These are phyloP conservation scores for Marasmius tenuissimus DNA, from an alignment of 1,284 basidiomycete genomes.

Conservation along the genomic window DNA sequence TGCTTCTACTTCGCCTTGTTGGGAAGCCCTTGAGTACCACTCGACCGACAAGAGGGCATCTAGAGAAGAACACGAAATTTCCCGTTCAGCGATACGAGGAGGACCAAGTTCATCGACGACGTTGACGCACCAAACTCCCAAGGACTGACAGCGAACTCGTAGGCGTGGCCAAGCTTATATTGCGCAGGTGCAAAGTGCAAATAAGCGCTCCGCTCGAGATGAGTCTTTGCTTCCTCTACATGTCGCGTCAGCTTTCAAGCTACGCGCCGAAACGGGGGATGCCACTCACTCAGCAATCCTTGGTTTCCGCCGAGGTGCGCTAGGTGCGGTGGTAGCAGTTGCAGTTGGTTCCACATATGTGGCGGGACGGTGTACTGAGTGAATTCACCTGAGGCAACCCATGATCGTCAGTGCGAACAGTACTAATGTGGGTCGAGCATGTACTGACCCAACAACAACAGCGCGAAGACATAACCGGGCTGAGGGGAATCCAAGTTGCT, in stretches of 20 bases:
- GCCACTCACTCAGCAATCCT: conserved; percentile 44
- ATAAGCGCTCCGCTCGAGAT: conserved; percentile 83
- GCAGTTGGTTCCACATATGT: conserved; percentile 50
- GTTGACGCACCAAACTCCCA: conserved; percentile 85
- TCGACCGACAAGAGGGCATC: conserved; percentile 71
- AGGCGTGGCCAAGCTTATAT: conserved; percentile 90
- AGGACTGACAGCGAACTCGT: conserved; percentile 87
- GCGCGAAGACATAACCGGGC: conserved; percentile 83
- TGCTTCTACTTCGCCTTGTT: conserved; percentile 87
- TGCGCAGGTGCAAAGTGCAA: conserved; percentile 88
- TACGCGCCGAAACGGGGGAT: conserved; percentile 36
- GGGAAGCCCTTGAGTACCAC: conserved; percentile 86
- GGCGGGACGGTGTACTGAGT: conserved; percentile 55
- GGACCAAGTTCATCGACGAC: not conserved
- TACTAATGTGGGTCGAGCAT: not conserved
- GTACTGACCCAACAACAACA: conserved; percentile 68
- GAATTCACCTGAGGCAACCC: conserved; percentile 53
- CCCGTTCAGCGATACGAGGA: not conserved
- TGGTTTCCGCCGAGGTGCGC: conserved; percentile 37
- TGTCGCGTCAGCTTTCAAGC: conserved; percentile 18
- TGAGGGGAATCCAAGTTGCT: conserved; percentile 80
- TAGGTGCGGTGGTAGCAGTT: conserved; percentile 46
- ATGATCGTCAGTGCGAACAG: not conserved
- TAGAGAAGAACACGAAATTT: not conserved
- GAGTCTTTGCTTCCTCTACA: conserved; percentile 40